Evolutionary conservation across 441 rosid genomes (phyloP).

Genomic region (Mallotus repandus): DNA sequence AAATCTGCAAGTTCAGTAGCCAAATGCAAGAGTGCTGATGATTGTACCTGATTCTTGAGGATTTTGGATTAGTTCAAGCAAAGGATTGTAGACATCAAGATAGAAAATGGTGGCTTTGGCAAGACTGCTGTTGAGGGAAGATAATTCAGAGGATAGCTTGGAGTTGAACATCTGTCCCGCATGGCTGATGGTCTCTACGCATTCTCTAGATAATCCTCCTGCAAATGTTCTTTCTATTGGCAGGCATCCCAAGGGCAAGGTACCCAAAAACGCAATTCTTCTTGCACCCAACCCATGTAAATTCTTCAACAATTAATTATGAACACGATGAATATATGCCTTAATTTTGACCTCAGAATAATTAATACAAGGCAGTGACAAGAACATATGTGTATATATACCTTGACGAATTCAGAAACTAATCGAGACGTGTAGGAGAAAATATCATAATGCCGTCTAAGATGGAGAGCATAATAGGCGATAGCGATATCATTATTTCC

Average conservation of each 20-base stretch:
- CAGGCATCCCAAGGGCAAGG: conserved; percentile 63
- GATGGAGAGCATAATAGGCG: conserved; percentile 17
- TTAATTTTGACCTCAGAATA: too few species aligned
- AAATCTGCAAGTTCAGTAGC: too few species aligned
- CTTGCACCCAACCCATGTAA: conserved; percentile 53
- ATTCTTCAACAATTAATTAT: conserved; percentile 27
- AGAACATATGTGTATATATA: conserved; percentile 12
- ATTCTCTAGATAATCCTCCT: conserved; percentile 41
- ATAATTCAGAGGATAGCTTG: conserved; percentile 36
- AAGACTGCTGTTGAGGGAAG: conserved; percentile 29
- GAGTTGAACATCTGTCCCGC: conserved; percentile 47
- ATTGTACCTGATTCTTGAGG: conserved; percentile 46
- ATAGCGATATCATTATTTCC: conserved; percentile 52
- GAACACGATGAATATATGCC: not conserved
- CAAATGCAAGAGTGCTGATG: too few species aligned
- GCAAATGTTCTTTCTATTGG: conserved; percentile 51
- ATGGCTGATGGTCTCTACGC: conserved; percentile 39
- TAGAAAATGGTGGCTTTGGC: conserved; percentile 35
- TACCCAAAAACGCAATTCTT: conserved; percentile 45
- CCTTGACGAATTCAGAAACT: conserved; percentile 49
- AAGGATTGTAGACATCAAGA: conserved; percentile 49
- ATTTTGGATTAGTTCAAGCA: conserved; percentile 40
- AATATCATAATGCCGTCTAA: conserved; percentile 33
- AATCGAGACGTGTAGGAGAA: conserved; percentile 33
- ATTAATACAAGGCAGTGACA: too few species aligned